phyloP scores from a whole-genome alignment of 192 early-diverging fungal species.

The Mortierella claussenii region DNA sequence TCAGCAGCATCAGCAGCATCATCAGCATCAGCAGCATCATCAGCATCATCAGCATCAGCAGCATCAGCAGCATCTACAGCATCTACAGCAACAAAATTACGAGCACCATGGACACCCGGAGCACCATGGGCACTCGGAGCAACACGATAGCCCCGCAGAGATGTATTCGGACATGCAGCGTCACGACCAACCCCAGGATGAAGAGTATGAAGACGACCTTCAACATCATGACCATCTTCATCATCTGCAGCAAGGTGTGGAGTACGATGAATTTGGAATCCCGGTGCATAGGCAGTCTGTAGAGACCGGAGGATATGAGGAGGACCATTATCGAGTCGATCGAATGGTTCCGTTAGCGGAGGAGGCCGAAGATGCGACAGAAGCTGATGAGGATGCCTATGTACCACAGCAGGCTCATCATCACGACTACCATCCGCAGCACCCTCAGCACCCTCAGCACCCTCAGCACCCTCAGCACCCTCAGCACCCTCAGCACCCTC shows the following conservation, averaged over 20 bases:
- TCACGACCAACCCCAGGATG: too few relatives aligned
- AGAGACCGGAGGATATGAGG: not conserved
- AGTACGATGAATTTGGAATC: conserved; percentile 8
- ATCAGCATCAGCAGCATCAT: not conserved
- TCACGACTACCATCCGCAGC: not conserved
- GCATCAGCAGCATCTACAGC: not conserved
- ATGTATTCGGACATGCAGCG: too few relatives aligned
- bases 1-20: not conserved
- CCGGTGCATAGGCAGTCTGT: not conserved
- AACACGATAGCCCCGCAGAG: too few relatives aligned
- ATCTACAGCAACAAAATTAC: not conserved
- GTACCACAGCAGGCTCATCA: not conserved
- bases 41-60: conserved; percentile 1
- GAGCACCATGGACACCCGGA: too few relatives aligned
- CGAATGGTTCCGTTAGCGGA: conserved; percentile 18
- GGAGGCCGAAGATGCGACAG: conserved; percentile 1
- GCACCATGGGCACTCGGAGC: too few relatives aligned
- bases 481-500: not conserved
- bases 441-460: not conserved
- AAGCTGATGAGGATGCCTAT: not conserved
- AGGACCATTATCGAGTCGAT: conserved; percentile 2
- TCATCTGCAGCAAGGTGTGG: not conserved
- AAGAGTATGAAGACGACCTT: conserved; percentile 5
- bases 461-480: not conserved
- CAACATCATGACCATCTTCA: not conserved